Base-by-base conservation (phyloP, 23 red algal species). In the Gracilariopsis chorda region DNA sequence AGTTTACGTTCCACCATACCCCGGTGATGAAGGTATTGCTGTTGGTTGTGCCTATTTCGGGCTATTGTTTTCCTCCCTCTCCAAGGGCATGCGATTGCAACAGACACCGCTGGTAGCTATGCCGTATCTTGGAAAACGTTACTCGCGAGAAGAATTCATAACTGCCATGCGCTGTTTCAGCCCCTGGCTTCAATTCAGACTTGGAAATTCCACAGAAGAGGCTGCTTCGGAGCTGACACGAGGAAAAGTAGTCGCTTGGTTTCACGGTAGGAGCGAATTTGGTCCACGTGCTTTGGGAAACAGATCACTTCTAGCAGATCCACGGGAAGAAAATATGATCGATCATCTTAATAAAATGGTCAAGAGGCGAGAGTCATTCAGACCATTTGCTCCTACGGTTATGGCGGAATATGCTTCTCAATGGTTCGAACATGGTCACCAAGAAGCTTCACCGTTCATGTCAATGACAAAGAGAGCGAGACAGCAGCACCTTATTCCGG, bases 11-110 rank as follows among this genome's bases (percentile, higher is more conserved):
- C 85, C 95, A 16, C 90, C 95, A 23, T 90, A 53, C 44, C 95
- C 95, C 7, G 95, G 95, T 7, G 95, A 98, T 91, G 95, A 98
- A 46, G 95, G 95, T 6, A 94, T 98, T 37, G 92, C 91, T 21
- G 77, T 98, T 59, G 95, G 95, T 17, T 98, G 95, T 53, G 90
- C 95, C 13, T 34, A 51, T 64, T 93, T 91, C 52, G 95, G 95
- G 0, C 39, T 65, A 44, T 60, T 67, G 16, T 78, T 65, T 1
- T 75, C 48, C 53, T 58, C 69, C 3, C 47, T 52, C 21, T 23
- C 35, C 2, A 19, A 10, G n/a, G 35, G 48, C 9, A 33, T n/a
- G 28, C 9, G 27, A 28, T 21, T 70, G 34, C 88, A 7, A 28
- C 25, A 40, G 8, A 36, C 7, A 40, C 17, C 53, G 27, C 24